Percentiles rank a stretch among this genome's conserved stretches.
Conservation (phyloP, 768 basidiomycete species). For the Kwoniella shandongensis region DNA sequence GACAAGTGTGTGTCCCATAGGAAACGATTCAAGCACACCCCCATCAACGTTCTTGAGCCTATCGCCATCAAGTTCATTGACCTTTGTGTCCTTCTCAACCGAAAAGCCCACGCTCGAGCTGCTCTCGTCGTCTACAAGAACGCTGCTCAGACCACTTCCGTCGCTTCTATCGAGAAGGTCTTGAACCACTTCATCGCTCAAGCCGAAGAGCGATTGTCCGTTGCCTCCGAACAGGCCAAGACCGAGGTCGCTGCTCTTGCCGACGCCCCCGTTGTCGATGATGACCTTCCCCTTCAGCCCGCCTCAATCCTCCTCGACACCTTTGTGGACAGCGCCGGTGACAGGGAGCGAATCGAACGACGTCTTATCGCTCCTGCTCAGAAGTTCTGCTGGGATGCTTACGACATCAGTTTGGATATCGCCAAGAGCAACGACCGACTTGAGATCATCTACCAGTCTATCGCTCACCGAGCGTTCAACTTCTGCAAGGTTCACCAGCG, state of each 20-base stretch:
- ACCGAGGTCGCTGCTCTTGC: slow-evolving; percentile 48
- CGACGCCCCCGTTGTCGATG: slow-evolving; percentile 68
- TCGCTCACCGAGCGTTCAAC: slow-evolving; percentile 94
- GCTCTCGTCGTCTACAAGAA: slow-evolving; percentile 98
- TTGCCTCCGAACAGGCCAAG: slow-evolving; percentile 54
- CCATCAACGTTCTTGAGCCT: slow-evolving; percentile 83
- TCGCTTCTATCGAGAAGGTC: slow-evolving; percentile 86
- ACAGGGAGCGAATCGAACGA: slow-evolving; percentile 89
- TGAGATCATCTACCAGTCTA: slow-evolving; percentile 91
- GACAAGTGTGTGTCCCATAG: no score
- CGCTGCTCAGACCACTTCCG: slow-evolving; percentile 89
- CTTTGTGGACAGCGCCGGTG: slow-evolving; percentile 63
- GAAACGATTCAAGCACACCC: slow-evolving; percentile 90
- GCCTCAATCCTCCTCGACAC: slow-evolving; percentile 86
- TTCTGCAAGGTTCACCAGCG: slow-evolving; percentile 92
- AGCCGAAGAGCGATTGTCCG: slow-evolving; percentile 50
- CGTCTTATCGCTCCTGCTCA: slow-evolving; percentile 96
- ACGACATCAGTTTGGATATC: slow-evolving; percentile 90
- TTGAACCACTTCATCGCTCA: slow-evolving; percentile 73
- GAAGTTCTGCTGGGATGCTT: slow-evolving; percentile 98
- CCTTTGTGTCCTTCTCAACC: slow-evolving; percentile 91
- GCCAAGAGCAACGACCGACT: slow-evolving; percentile 92
- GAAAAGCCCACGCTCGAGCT: slow-evolving; percentile 89
- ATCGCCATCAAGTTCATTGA: slow-evolving; percentile 95
- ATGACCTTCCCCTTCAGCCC: slow-evolving; percentile 93